Conservation (phyloP, 2,329 filamentous ascomycete species). For the Cladosporium sp. region DNA sequence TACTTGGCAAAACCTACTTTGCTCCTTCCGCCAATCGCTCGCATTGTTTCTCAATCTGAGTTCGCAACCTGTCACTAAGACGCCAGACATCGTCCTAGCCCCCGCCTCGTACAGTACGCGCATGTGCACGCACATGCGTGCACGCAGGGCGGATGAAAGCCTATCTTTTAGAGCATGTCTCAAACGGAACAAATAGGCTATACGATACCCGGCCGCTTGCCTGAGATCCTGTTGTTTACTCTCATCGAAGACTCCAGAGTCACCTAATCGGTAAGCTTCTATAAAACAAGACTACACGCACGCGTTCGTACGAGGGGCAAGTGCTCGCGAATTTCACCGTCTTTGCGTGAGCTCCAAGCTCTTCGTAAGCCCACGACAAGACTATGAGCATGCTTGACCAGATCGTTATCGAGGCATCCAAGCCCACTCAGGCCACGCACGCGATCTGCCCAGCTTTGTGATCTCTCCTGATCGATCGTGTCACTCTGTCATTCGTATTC, state of each 20-base stretch:
- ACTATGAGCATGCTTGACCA: neutral
- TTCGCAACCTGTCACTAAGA: neutral
- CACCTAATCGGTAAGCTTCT: neutral
- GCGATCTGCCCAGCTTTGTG: neutral
- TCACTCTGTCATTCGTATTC: neutral
- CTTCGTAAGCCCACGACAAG: neutral
- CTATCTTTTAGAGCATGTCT: neutral
- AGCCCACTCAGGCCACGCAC: neutral
- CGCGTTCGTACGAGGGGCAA: neutral
- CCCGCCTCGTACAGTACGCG: neutral
- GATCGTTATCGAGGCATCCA: neutral
- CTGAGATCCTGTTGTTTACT: neutral
- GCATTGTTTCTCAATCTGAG: neutral
- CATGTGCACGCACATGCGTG: neutral
- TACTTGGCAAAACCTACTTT: conserved; percentile 8
- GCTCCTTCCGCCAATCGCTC: conserved; percentile 12
- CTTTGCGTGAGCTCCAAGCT: neutral
- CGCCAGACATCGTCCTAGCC: neutral
- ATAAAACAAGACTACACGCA: neutral
- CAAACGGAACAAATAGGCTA: neutral
- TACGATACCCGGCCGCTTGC: neutral
- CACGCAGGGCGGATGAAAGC: neutral
- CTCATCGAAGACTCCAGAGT: neutral
- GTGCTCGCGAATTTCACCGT: neutral
- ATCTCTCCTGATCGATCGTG: neutral